Base-by-base conservation (phyloP, 495 filamentous ascomycete species). In the Articulospora tetracladia region DNA sequence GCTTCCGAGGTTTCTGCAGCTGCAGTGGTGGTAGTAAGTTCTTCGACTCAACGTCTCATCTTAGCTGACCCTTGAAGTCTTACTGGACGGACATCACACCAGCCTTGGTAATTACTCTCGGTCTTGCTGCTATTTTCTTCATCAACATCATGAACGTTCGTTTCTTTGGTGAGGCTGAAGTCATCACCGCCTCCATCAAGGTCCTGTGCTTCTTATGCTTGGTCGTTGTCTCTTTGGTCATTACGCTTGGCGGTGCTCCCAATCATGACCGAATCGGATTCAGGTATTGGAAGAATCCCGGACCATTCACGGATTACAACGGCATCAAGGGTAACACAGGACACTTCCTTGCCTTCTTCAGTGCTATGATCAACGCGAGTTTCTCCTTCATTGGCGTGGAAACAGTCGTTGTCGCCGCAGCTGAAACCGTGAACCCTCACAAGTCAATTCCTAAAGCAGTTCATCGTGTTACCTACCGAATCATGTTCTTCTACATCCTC, bases 101-200 rank as follows among this genome's bases (percentile, higher is more conserved):
- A 0, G 74, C 78, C 0, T 69, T 79, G 3, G 83, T 83, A 68
- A 90, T 92, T 47, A 78, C 83, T 2, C 72, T 88, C 10, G 88
- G 91, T 65, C 73, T 90, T 2, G 70, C 84, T 20, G 68, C 76
- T 6, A 88, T 92, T 54, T 62, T 88, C 7, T 48, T 68, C 20
- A 77, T 90, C 65, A 90, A 89, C 65, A 83, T 80, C 59, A 74
- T 89, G 51, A 74, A 78, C 46, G 84, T 93, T 12, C 66, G 68
- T 1, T 88, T 88, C 74, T 92, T 91, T 59, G 90, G 90, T 36
- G 90, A 93, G 72, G 82, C 89, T 59, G 89, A 93, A 67, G 93
- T 92, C 71, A 91, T 87, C 87, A 83, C 92, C 49, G 87, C 83
- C 1, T 75, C 77, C 36, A 72, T 88, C 72, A 92, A 93, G 67